Base-by-base conservation (phyloP, 768 basidiomycete genomes). In the Suillus sp. region DNA sequence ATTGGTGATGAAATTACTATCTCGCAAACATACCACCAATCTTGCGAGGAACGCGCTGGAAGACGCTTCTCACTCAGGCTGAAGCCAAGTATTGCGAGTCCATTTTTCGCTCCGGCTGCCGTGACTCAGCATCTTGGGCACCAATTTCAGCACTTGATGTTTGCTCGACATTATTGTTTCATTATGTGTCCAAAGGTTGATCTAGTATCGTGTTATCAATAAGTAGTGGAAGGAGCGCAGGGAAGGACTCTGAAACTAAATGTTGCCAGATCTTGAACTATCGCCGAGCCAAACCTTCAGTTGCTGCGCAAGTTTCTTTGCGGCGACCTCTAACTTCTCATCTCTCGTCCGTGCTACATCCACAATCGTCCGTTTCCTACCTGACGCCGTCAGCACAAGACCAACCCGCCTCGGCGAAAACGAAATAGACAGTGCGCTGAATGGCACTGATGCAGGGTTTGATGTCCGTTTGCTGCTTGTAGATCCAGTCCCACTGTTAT, bases 291-390 rank as follows among this genome's bases (percentile, higher is more conserved):
- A 83, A 9, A 66, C 71, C 66, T 70, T 77, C 43, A 91, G 72
- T 67, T 83, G 81, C 59, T 66, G 74, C 1, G 85, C 83, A 34
- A 91, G 73, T 67, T 75, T 77, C 69, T 78, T 81, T 35, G 88
- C 89, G 1, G 83, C 72, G 4, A 74, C 69, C 72, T 91, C 89
- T 43, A 91, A 71, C 65, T 74, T 78, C 71, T 90, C 88, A 42
- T 86, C 81, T 62, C 79, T 78, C 13, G 75, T 74, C 58, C 87
- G 68, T 10, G 77, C 69, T 4, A 84, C 81, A 64, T 88, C 84
- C 6, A 85, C 78, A 53, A 90, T 81, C 5, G 86, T 88, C 57
- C 83, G 75, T 67, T 81, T 84, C 53, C 79, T 72, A 42, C 75
- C 72, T 1, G 70, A 62, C 32, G 73, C 66, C 35, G 69, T 69